Percentiles rank a stretch among this genome's conserved stretches.
phyloP scores from a whole-genome alignment of 2,329 filamentous ascomycete genomes.

The Trichoderma oligosporum region DNA sequence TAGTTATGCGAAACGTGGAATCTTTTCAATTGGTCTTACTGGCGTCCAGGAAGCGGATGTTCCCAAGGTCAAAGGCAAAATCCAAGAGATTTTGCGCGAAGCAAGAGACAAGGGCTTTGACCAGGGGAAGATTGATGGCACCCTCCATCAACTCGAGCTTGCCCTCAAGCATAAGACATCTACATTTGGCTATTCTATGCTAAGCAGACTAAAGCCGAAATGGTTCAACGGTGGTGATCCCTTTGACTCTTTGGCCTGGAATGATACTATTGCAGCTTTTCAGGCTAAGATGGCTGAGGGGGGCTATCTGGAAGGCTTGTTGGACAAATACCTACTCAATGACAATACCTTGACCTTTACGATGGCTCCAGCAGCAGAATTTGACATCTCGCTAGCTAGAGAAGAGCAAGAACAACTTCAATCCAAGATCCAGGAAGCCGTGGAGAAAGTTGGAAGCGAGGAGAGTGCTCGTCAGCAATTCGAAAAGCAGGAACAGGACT shows the following conservation, averaged over 20 bases:
- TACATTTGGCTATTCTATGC: constrained; percentile 85
- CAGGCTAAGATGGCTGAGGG: constrained; percentile 70
- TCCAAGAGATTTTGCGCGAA: constrained; percentile 69
- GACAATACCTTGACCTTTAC: constrained; percentile 87
- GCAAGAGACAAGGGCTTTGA: constrained; percentile 77
- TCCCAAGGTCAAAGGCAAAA: constrained; percentile 67
- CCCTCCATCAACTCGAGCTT: constrained; percentile 91
- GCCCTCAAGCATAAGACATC: constrained; percentile 93
- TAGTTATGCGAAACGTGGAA: constrained; percentile 67
- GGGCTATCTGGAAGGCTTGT: constrained; percentile 75
- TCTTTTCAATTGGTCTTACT: constrained; percentile 87
- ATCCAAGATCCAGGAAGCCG: constrained; percentile 67
- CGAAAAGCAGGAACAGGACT: constrained; percentile 71
- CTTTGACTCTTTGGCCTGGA: constrained; percentile 87
- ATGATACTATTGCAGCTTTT: constrained; percentile 80
- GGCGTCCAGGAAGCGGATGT: constrained; percentile 83
- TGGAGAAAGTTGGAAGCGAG: constrained; percentile 64
- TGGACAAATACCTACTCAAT: constrained; percentile 88
- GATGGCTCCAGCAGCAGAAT: constrained; percentile 80
- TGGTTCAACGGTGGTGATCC: constrained; percentile 97
- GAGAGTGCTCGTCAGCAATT: constrained; percentile 68
- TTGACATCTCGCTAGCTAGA: constrained; percentile 65
- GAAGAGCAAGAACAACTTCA: constrained; percentile 76
- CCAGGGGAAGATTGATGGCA: constrained; percentile 83
- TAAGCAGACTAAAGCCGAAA: constrained; percentile 81